Evolutionary conservation across 257 asterid genomes (phyloP).

Genomic region (Rhazya stricta): DNA sequence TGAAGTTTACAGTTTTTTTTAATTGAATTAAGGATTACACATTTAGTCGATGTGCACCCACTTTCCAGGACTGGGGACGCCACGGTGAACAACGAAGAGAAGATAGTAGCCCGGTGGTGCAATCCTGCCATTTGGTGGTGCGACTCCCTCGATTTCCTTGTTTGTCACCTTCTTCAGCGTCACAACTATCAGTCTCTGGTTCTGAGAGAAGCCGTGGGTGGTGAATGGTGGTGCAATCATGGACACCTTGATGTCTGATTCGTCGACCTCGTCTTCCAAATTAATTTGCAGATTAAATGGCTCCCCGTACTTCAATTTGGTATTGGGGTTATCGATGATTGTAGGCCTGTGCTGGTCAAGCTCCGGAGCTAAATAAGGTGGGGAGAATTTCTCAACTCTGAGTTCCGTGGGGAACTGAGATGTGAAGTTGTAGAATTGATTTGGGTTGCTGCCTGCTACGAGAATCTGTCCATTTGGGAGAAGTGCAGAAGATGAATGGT

Average conservation of each 20-base stretch:
- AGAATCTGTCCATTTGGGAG: conserved; percentile 61
- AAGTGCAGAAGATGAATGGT: conserved; percentile 62
- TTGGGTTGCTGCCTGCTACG: conserved; percentile 79
- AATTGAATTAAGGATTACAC: background rate
- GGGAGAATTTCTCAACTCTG: conserved; percentile 73
- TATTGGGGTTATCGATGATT: conserved; percentile 30
- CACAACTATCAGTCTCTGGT: conserved; percentile 72
- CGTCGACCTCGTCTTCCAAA: conserved; percentile 1
- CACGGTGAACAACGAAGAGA: conserved; percentile 64
- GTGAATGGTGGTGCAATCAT: conserved; percentile 92
- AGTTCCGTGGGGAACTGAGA: conserved; percentile 57
- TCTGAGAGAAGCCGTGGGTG: conserved; percentile 82
- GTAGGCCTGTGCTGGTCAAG: conserved; percentile 32
- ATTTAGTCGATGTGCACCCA: conserved; percentile 57
- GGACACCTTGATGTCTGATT: conserved; percentile 41
- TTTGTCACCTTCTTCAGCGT: conserved; percentile 21
- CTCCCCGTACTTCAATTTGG: conserved; percentile 38
- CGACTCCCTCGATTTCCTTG: conserved; percentile 36
- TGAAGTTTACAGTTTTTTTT: background rate
- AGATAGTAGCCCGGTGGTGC: conserved; percentile 86
- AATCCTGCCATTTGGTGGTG: conserved; percentile 63
- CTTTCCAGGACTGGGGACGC: conserved; percentile 71
- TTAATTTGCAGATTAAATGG: conserved; percentile 27
- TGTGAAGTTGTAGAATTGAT: conserved; percentile 40
- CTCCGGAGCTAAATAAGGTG: conserved; percentile 63